Evolutionary conservation across 805 yeast species (phyloP), one percentile per base, ranked within the genome.

Genomic region (Saccharomycopsis guyanensis): DNA sequence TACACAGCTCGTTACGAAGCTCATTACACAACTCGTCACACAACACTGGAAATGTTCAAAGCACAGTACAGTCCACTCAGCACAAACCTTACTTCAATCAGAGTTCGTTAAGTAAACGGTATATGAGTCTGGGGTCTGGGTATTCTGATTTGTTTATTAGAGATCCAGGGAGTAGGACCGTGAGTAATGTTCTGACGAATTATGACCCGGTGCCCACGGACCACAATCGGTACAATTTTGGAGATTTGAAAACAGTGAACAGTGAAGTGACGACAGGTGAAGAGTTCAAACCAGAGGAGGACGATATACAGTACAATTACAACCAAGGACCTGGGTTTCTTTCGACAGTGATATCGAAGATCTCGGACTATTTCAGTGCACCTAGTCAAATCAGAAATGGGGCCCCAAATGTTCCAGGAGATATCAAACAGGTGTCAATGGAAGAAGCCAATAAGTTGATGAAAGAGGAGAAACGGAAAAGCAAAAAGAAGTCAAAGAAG

Each of bases 261-360:
- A 16, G 16, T 39, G 18, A 33, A 6, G 37, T 33, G 37, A 12
- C 18, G 6, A 12, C 37, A 15, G 37, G 37, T 10, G 37, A 33
- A 18, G 37, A 33, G 20, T 33, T 33, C 20, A 33, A 15, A 12
- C 37, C 37, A 15, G 37, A 33, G 20, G 37, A 42, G 37, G 25
- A 23, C 27, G 19, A 34, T 12, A 22, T 4, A 34, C 12, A 38
- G 25, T 18, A 31, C 19, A 8, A 12, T 20, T 10, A 18, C 5
- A n/a, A 23, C 36, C 19, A 15, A 6, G 45, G 43, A 4, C 42
- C 45, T 12, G 43, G 46, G 19, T 22, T 46, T 16, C 8, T 46
- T 13, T 18, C 43, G 8, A 40, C 35, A 4, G 38, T 46, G 10
- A 36, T 42, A n/a, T 46, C 50, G 8, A 46, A 42, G 29, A 33